Base-by-base conservation (phyloP, 257 asterid genomes). In the Euphrasia confusa region DNA sequence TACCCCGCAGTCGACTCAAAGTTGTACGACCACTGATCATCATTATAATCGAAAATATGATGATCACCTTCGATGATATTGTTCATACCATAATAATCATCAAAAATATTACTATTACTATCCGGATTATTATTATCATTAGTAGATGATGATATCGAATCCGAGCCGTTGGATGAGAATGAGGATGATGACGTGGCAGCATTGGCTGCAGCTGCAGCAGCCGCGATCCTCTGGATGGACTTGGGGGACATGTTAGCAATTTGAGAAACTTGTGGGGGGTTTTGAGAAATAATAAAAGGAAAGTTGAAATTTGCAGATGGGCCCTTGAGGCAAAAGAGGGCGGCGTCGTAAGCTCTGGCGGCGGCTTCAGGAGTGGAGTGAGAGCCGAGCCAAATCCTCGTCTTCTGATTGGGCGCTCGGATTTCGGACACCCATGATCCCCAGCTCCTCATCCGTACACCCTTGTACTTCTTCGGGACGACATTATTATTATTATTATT, bases 371-470 rank as follows among this genome's bases (percentile, higher is more conserved):
- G 79, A 1, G 99, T 89, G 0, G 99, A 92, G 40, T 92, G 86
- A 1, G 99, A 92, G 3, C 99, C 99, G 17, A 92, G 58, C 99
- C 99, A 92, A 10, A 92, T 92, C 68, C 97, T 75, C 35, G 99
- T 84, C 47, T 92, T 92, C 15, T 86, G 99, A 66, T 92, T 89
- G 0, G 97, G 99, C 6, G 99, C 99, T 61, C 99, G 74, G 24
- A 92, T 83, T 68, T 92, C 99, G 1, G 97, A 86, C 10, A 89
- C 97, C 81, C 81, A 89, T 58, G 95, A 84, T 18, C 97, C 97
- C 97, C 97, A 89, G 63, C 86, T 89, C 39, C 99, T 81, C 99
- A 92, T 92, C 72, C 97, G 81, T 5, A 92, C 99, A 12, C 99
- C 99, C 61, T 89, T 92, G 87, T 77, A 92, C 81, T 79, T 86